Evolutionary conservation across 176 grass and related monocot species (phyloP), one percentile per base, ranked within the genome.

Genomic region (Melocanna baccifera): DNA sequence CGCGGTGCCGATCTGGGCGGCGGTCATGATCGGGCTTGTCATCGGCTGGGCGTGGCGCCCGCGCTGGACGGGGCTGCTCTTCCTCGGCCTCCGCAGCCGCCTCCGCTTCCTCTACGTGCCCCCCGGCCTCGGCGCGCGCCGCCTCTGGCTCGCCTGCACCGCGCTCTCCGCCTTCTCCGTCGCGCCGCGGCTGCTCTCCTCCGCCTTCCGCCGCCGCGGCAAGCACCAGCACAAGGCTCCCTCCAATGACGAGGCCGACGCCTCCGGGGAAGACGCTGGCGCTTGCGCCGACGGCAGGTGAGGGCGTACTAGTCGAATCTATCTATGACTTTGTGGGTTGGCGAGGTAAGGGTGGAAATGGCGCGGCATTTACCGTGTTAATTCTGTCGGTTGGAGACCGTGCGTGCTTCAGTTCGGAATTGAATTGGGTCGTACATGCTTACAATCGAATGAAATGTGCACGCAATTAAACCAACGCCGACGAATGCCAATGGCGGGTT

Each of bases 121-220:
- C 0, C 96, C 93, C 0, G 96, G 96, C 1, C 76, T 99, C 75
- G 96, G 96, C 7, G 93, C 96, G 2, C 79, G 93, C 0, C 77
- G 96, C 46, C 93, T 99, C 79, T 99, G 96, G 96, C 78, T 99
- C 74, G 96, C 96, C 29, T 99, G 94, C 90, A 99, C 96, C 58
- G 96, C 96, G 30, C 84, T 99, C 65, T 99, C 96, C 42, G 93
- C 89, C 18, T 99, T 93, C 88, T 99, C 96, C 36, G 88, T 99
- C 76, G 92, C 89, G 79, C 87, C 86, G 15, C 90, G 80, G 56
- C 89, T 87, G 68, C 68, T 91, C 69, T 87, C 89, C 75, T 84
- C 85, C 80, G 85, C 85, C 42, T 87, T 91, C 75, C 67, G 80
- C 0, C 69, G 69, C 66, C 30, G 80, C 0, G 57, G 88, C 14